A percentile compares a stretch with the other conserved stretches of the same genome.
Conservation (phyloP, 495 filamentous ascomycete species). For the Talaromyces nanjingensis region DNA sequence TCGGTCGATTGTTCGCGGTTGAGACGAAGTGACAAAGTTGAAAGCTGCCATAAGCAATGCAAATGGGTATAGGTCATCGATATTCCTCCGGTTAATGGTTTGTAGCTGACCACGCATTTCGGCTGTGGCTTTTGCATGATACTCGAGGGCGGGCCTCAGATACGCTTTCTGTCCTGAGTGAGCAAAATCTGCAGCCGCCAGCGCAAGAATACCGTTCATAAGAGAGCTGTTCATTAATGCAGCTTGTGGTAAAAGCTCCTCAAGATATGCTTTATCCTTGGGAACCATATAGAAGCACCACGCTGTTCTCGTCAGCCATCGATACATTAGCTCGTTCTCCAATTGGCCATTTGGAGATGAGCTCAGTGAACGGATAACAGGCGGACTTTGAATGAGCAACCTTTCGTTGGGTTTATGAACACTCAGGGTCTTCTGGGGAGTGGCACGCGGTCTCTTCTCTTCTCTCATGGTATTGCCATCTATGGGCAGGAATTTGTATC, state of each 20-base stretch:
- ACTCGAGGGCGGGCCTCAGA: background rate
- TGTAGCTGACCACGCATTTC: too few relatives aligned
- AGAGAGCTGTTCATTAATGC: too few relatives aligned
- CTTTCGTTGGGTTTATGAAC: background rate
- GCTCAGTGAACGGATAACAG: background rate
- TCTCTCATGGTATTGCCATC: background rate
- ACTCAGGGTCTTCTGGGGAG: background rate
- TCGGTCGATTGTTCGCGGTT: background rate
- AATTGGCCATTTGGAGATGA: background rate
- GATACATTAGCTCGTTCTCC: background rate
- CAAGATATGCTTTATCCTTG: too few relatives aligned
- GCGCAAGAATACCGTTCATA: too few relatives aligned
- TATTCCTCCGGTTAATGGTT: too few relatives aligned
- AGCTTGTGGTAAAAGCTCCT: too few relatives aligned
- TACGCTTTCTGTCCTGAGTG: too few relatives aligned
- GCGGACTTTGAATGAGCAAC: background rate
- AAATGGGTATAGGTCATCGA: too few relatives aligned
- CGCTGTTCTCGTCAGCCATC: constrained; percentile 1
- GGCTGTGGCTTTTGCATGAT: too few relatives aligned
- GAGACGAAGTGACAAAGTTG: too few relatives aligned
- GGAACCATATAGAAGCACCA: background rate
- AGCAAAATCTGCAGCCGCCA: too few relatives aligned
- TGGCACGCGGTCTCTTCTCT: background rate
- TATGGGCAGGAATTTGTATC: background rate
- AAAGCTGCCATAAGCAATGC: too few relatives aligned